Conservation (phyloP, 2,329 filamentous ascomycete species). For the Penicillium griseofulvum region DNA sequence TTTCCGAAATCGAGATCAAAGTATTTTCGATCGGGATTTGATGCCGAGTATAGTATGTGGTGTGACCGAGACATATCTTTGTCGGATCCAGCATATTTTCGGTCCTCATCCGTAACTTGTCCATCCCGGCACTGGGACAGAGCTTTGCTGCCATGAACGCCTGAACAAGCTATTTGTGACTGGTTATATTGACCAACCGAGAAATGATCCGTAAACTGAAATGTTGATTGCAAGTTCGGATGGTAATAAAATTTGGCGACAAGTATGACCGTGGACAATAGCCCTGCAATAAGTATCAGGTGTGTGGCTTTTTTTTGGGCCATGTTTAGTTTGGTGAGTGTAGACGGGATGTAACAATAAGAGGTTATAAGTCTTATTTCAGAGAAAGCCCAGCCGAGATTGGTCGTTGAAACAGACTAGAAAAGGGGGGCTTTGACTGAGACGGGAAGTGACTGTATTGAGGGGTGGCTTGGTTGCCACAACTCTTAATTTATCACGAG, state of each 20-base stretch:
- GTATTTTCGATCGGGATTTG: slow-evolving; percentile 48
- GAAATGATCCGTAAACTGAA: neutral
- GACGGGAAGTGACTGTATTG: neutral
- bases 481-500: neutral
- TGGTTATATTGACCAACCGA: neutral
- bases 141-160: neutral
- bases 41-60: slow-evolving; percentile 47
- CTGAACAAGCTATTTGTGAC: neutral
- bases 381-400: neutral
- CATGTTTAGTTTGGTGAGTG: neutral
- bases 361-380: neutral
- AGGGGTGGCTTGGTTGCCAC: neutral
- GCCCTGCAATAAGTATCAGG: slow-evolving; percentile 3
- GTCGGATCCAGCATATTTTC: neutral
- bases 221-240: neutral
- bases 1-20: slow-evolving; percentile 52
- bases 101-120: neutral
- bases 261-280: neutral
- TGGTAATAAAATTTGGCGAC: neutral
- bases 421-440: neutral
- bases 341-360: neutral
- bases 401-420: neutral
- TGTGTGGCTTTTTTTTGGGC: slow-evolving; percentile 1
- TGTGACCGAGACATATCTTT: slow-evolving; percentile 16
- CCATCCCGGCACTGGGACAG: neutral